phyloP scores from a whole-genome alignment of 1,139 yeast species.

The Entelexis sorbosivorans region DNA sequence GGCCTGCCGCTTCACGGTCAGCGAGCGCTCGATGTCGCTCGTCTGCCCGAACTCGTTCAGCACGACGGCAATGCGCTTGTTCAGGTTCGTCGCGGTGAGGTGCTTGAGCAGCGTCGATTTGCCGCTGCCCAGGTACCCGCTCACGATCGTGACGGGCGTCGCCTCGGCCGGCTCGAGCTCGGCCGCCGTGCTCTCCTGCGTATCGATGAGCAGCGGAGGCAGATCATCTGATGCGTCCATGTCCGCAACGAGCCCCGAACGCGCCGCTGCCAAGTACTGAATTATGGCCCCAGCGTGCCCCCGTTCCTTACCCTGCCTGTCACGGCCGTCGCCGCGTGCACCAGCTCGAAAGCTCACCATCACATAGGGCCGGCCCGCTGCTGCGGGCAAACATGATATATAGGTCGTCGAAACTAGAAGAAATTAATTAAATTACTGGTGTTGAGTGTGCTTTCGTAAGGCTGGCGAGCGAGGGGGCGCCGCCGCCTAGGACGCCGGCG shows the following conservation, averaged over 20 bases:
- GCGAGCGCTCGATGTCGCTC: conserved; percentile 75
- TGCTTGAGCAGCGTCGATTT: conserved; percentile 73
- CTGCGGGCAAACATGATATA: too few species aligned
- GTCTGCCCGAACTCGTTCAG: conserved; percentile 87
- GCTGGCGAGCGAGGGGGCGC: too few species aligned
- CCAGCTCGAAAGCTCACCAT: too few species aligned
- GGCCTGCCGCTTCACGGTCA: conserved; percentile 45
- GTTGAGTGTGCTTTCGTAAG: too few species aligned
- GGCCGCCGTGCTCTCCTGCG: conserved; percentile 28
- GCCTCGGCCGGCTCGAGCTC: conserved; percentile 37
- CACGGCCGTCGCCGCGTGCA: too few species aligned
- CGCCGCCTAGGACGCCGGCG: too few species aligned
- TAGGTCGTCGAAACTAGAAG: too few species aligned
- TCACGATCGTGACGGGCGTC: conserved; percentile 79
- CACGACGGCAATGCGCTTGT: conserved; percentile 70
- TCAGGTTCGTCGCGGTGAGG: conserved; percentile 54
- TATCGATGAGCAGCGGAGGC: conserved; percentile 24
- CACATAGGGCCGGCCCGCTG: too few species aligned
- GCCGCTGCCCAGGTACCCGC: conserved; percentile 94
- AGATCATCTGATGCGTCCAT: conserved; percentile 20
- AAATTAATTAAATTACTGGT: too few species aligned
- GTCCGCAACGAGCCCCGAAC: neutral
- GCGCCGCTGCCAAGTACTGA: too few species aligned
- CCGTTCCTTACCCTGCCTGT: neutral
- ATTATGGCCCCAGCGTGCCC: too few species aligned